A percentile compares a stretch with the other conserved stretches of the same genome.
Conservation (phyloP, 2,329 filamentous ascomycete genomes). For the Stylonectria norvegica region DNA sequence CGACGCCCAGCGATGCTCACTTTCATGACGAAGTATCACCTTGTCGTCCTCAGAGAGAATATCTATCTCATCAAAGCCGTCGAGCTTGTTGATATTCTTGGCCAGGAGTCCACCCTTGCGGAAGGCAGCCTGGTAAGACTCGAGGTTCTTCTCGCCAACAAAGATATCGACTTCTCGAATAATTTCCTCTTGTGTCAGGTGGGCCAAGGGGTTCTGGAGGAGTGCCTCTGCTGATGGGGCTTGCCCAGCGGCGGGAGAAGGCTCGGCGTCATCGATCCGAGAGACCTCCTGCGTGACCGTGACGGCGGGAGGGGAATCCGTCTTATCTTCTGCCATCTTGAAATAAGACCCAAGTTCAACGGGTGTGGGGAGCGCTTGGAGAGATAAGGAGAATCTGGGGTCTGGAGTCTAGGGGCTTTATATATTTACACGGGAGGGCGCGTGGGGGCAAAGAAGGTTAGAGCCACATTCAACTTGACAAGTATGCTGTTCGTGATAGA, state of each 20-base stretch:
- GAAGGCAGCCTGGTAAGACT: constrained; percentile 41
- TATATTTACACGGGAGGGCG: no score
- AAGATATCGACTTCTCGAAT: constrained; percentile 17
- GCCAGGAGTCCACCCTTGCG: constrained; percentile 36
- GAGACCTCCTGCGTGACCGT: no score
- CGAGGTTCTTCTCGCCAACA: constrained; percentile 37
- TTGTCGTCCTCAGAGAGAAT: constrained; percentile 37
- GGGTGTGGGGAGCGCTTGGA: no score
- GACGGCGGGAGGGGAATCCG: no score
- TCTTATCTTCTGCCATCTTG: no score
- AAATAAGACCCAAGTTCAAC: no score
- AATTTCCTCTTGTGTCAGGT: constrained; percentile 16
- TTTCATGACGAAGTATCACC: constrained; percentile 34
- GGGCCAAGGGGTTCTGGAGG: constrained; percentile 20
- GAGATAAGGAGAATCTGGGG: no score
- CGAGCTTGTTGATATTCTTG: constrained; percentile 24
- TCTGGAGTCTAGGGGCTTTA: no score
- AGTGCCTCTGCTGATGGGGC: constrained; percentile 7
- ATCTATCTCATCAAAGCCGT: constrained; percentile 24
- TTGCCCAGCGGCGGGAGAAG: not conserved
- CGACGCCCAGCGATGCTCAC: constrained; percentile 54
- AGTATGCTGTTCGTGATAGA: no score
- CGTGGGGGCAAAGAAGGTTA: no score
- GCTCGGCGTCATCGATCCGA: not conserved
- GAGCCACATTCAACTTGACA: no score